Conservation (phyloP, 352 stramenopile species). For the Phytophthora crassamura region DNA sequence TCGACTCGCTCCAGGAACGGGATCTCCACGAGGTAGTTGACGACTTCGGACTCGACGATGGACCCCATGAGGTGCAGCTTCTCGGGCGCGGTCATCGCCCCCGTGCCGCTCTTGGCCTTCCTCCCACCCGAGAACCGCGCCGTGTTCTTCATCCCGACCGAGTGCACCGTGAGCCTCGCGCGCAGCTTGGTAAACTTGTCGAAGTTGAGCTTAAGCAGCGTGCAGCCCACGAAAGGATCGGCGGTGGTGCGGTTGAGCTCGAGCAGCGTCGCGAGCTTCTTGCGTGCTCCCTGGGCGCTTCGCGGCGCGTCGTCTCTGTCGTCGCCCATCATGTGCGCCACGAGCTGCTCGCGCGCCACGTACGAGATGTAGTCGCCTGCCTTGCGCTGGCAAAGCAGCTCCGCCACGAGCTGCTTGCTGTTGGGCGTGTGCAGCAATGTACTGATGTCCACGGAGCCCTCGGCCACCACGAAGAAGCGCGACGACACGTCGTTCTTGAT, state of each 20-base stretch:
- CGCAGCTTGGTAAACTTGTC: conserved; percentile 60
- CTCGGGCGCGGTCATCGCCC: conserved; percentile 49
- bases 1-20: conserved; percentile 73
- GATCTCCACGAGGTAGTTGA: conserved; percentile 71
- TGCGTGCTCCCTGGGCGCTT: conserved; percentile 35
- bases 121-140: conserved; percentile 55
- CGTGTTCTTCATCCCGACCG: conserved; percentile 50
- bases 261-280: conserved; percentile 65
- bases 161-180: conserved; percentile 24
- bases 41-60: conserved; percentile 73
- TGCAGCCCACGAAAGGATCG: conserved; percentile 60
- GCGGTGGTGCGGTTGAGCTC: conserved; percentile 67
- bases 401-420: conserved; percentile 56
- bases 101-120: conserved; percentile 22
- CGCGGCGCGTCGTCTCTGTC: conserved; percentile 22
- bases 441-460: conserved; percentile 64
- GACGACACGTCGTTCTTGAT: conserved; percentile 52
- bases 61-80: conserved; percentile 70
- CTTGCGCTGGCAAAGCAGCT: conserved; percentile 67
- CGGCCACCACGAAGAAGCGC: conserved; percentile 63
- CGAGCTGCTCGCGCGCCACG: conserved; percentile 52
- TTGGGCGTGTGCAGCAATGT: conserved; percentile 49
- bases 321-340: conserved; percentile 50
- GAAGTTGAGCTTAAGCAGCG: conserved; percentile 62
- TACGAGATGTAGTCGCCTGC: conserved; percentile 68